Percentiles rank a stretch among this genome's conserved stretches.
phyloP scores from a whole-genome alignment of 805 yeast species.

The Wickerhamomyces hampshirensis region DNA sequence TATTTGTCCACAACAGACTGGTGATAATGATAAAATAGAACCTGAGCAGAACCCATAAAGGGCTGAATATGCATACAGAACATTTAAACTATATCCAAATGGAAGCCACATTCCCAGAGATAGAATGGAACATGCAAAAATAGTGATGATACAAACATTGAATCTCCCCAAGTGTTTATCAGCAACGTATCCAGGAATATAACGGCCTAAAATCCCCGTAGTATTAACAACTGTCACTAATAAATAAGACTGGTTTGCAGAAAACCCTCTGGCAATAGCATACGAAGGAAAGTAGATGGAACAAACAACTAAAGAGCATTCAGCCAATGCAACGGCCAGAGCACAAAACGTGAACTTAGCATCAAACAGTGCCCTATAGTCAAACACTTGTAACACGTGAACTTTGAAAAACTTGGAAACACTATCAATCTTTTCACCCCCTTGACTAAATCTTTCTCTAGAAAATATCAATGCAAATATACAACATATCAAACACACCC shows the following conservation, averaged over 20 bases:
- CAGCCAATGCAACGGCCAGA: slow-evolving; percentile 37
- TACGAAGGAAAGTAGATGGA: slow-evolving; percentile 49
- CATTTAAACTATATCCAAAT: slow-evolving; percentile 30
- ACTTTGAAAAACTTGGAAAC: slow-evolving; percentile 6
- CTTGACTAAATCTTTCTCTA: slow-evolving; percentile 28
- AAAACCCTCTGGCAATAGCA: slow-evolving; percentile 42
- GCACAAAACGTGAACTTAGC: slow-evolving; percentile 37
- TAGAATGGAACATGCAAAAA: slow-evolving; percentile 26
- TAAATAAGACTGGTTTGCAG: slow-evolving; percentile 39
- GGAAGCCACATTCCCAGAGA: slow-evolving; percentile 37
- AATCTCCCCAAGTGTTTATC: slow-evolving; percentile 45
- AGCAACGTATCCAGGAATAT: slow-evolving; percentile 37
- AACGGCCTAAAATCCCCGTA: slow-evolving; percentile 41
- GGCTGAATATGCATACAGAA: slow-evolving; percentile 39
- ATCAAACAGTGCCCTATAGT: slow-evolving; percentile 37
- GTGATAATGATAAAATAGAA: slow-evolving; percentile 48
- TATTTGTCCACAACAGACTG: slow-evolving; percentile 56
- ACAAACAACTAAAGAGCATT: slow-evolving; percentile 28
- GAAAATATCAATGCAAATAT: slow-evolving; percentile 23
- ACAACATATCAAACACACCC: slow-evolving; percentile 28
- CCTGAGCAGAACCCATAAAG: slow-evolving; percentile 51
- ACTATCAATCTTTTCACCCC: slow-evolving; percentile 1
- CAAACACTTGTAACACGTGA: slow-evolving; percentile 20
- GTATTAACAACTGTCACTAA: slow-evolving; percentile 42
- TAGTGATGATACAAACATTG: slow-evolving; percentile 40